These are phyloP conservation scores for Colletotrichum sp. DNA, from an alignment of 2,329 filamentous ascomycete species.

Conservation along the genomic window DNA sequence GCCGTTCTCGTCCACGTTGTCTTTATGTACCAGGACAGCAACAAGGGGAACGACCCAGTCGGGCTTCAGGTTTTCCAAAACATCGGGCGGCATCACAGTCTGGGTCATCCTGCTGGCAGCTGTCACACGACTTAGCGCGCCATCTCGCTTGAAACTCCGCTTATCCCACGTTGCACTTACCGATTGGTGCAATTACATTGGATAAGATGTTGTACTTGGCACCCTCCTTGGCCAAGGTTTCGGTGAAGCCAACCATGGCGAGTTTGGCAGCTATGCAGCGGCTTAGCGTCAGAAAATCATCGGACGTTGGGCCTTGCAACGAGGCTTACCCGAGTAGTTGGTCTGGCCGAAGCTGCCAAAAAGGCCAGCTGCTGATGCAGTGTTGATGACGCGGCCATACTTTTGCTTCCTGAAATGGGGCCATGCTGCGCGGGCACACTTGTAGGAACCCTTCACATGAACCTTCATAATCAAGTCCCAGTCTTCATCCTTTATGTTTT, in stretches of 20 bases:
- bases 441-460: constrained; percentile 93
- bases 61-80: constrained; percentile 84
- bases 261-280: constrained; percentile 78
- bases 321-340: constrained; percentile 79
- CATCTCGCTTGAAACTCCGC: background rate
- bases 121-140: constrained; percentile 28
- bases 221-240: constrained; percentile 97
- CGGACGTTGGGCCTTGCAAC: background rate
- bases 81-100: constrained; percentile 94
- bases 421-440: constrained; percentile 94
- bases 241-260: constrained; percentile 93
- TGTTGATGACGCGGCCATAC: constrained; percentile 96
- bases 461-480: constrained; percentile 96
- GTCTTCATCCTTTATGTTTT: constrained; percentile 97
- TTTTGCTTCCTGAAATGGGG: constrained; percentile 98
- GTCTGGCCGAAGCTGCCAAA: constrained; percentile 96
- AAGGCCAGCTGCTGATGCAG: constrained; percentile 91
- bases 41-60: constrained; percentile 96
- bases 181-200: constrained; percentile 93
- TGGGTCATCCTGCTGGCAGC: constrained; percentile 95
- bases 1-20: constrained; percentile 82
- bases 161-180: constrained; percentile 32
- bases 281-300: background rate
- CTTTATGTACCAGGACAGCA: constrained; percentile 84
- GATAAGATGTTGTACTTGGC: constrained; percentile 96